Base-by-base conservation (phyloP, 169 alveolate species). In the Cryptosporidium canis region DNA sequence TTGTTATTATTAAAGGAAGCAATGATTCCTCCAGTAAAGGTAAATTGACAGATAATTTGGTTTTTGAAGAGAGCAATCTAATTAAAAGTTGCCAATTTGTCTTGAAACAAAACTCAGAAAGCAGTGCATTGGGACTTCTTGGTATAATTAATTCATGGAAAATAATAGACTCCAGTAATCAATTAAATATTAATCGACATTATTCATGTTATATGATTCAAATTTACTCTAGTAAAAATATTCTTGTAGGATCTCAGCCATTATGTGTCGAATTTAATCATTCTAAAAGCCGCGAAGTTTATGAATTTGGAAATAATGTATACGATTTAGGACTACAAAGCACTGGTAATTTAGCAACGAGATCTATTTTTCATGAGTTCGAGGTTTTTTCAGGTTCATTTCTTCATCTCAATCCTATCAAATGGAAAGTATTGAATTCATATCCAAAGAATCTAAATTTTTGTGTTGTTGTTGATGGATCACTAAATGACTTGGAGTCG, bases 331-430 rank as follows among this genome's bases (percentile, higher is more conserved):
- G 12, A 16, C 2, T 61, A 33, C 14, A 3, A 6, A 35, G 37
- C 6, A 61, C n/a, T 7, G 16, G 16, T 31, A 61, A 2, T 61
- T 31, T 1, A 7, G 27, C 12, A 61, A 4, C 8, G 24, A 35
- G 6, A 61, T n/a, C n/a, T 9, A 61, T 8, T 21, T 14, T 14
- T 12, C 24, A 53, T 61, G 44, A 77, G 21, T 55, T 77, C 5
- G 58, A 77, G 21, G 87, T 77, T 9, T 39, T 58, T 37, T 24
- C 33, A 14, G 87, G 87, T 18, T 77, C 87, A 8, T 39, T 29
- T 6, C 24, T 77, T 44, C 72, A 77, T 58, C 87, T 77, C 8
- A 58, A 39, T 24, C 70, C 87, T 41, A 18, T 77, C n/a, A 61
- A 77, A 58, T 77, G 87, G 87, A 61, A 58, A 58, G 31, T 58